Evolutionary conservation across 2,329 filamentous ascomycete species (phyloP).

Genomic region (Cladosporium sp.): DNA sequence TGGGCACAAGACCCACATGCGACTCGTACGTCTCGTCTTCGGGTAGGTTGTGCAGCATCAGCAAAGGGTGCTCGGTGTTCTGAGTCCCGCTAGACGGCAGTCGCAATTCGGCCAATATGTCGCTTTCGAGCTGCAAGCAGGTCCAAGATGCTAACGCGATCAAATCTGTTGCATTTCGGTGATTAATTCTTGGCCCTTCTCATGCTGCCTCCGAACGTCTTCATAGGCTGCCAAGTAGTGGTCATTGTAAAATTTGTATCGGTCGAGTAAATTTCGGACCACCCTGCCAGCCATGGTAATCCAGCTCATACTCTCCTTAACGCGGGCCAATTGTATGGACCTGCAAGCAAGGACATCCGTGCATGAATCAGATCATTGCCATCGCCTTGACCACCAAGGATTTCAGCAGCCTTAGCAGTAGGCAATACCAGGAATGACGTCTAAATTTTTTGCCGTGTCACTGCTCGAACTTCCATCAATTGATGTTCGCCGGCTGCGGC

Average conservation of each 20-base stretch:
- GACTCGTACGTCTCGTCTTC: conserved; percentile 24
- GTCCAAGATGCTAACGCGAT: conserved; percentile 79
- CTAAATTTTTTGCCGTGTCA: conserved; percentile 45
- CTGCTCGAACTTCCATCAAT: conserved; percentile 22
- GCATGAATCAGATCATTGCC: conserved; percentile 78
- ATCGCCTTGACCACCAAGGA: conserved; percentile 77
- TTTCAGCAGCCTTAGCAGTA: conserved; percentile 86
- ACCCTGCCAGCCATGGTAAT: conserved; percentile 58
- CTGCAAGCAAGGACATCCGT: conserved; percentile 78
- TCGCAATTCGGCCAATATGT: conserved; percentile 81
- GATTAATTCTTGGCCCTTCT: conserved; percentile 25
- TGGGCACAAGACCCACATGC: conserved; percentile 23
- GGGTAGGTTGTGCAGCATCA: conserved; percentile 58
- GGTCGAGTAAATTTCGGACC: conserved; percentile 69
- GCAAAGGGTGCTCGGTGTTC: conserved; percentile 56
- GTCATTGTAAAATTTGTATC: conserved; percentile 48
- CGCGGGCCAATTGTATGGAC: conserved; percentile 81
- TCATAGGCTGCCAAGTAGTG: conserved; percentile 32
- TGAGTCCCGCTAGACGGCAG: conserved; percentile 59
- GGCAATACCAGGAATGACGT: conserved; percentile 81
- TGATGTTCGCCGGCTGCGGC: conserved; percentile 29
- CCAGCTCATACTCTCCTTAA: conserved; percentile 79
- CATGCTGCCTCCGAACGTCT: conserved; percentile 31
- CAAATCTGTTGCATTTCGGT: conserved; percentile 34
- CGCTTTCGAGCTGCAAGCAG: conserved; percentile 88